These are phyloP conservation scores for Leishmania guyanensis DNA, from an alignment of 208 protist genomes.

Conservation along the genomic window DNA sequence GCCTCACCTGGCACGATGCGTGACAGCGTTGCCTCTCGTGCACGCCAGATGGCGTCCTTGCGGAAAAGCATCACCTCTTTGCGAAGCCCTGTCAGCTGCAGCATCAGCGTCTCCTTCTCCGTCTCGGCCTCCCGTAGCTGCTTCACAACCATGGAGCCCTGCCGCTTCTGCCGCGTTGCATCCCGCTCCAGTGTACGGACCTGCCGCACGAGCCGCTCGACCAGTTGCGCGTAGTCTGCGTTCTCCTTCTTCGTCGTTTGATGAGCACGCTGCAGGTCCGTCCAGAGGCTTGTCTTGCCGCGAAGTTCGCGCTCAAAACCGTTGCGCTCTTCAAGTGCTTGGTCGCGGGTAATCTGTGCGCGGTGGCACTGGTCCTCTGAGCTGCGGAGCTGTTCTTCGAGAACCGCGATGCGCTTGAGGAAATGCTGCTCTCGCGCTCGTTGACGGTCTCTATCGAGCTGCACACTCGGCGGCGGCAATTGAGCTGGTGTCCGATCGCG, in stretches of 20 bases:
- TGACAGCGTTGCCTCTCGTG: constrained; percentile 27
- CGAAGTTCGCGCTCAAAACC: constrained; percentile 26
- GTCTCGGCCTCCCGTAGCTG: constrained; percentile 20
- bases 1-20: constrained; percentile 20
- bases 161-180: constrained; percentile 30
- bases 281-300: constrained; percentile 31
- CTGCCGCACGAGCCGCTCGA: constrained; percentile 48
- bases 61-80: constrained; percentile 31
- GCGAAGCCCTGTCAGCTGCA: constrained; percentile 16
- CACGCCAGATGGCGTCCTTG: constrained; percentile 25
- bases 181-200: constrained; percentile 45
- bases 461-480: constrained; percentile 8
- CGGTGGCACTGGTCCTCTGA: neutral
- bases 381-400: constrained; percentile 35
- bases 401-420: constrained; percentile 13
- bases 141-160: constrained; percentile 21
- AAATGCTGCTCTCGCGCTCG: constrained; percentile 33
- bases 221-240: constrained; percentile 43
- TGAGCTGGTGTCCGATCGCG: constrained; percentile 17
- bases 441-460: constrained; percentile 3
- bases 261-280: constrained; percentile 27
- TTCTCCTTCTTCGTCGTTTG: constrained; percentile 37
- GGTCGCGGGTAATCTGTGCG: constrained; percentile 6
- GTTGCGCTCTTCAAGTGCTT: constrained; percentile 21
- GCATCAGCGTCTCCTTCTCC: constrained; percentile 19